Conservation (phyloP, 1,139 yeast species). For the Kodamaea arcana region DNA sequence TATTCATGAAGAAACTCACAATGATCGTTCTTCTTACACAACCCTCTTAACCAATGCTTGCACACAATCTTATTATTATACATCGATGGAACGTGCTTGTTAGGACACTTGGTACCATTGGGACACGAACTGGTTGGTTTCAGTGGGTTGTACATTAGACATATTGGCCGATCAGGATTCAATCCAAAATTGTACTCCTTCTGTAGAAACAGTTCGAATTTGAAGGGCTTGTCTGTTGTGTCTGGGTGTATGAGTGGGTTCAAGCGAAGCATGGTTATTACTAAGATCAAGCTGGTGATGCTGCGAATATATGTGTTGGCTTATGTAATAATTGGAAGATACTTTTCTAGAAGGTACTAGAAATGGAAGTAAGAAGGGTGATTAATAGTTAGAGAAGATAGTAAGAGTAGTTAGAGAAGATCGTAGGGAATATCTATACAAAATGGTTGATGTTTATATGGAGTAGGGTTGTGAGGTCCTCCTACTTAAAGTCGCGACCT, state of each 20-base stretch:
- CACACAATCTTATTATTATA: conserved; percentile 84
- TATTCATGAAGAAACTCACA: conserved; percentile 97
- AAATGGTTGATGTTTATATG: no score
- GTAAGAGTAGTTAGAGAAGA: no score
- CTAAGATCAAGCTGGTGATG: no score
- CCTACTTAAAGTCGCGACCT: no score
- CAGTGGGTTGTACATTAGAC: conserved; percentile 66
- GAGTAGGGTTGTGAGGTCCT: no score
- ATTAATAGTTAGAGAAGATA: no score
- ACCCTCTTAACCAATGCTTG: conserved; percentile 96
- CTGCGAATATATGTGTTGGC: no score
- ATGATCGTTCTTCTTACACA: conserved; percentile 94
- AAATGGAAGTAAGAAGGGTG: no score
- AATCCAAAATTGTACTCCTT: conserved; percentile 79
- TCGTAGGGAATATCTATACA: no score
- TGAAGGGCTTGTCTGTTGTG: conserved; percentile 48
- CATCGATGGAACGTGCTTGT: conserved; percentile 81
- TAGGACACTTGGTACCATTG: conserved; percentile 76
- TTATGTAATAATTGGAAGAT: no score
- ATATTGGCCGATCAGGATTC: conserved; percentile 87
- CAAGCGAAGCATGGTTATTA: conserved; percentile 30
- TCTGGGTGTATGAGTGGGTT: conserved; percentile 44
- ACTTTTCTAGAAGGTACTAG: no score
- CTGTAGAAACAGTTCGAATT: conserved; percentile 79
- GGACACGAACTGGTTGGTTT: conserved; percentile 70